phyloP scores from a whole-genome alignment of 2,329 filamentous ascomycete genomes.

The Colletotrichum tanaceti region DNA sequence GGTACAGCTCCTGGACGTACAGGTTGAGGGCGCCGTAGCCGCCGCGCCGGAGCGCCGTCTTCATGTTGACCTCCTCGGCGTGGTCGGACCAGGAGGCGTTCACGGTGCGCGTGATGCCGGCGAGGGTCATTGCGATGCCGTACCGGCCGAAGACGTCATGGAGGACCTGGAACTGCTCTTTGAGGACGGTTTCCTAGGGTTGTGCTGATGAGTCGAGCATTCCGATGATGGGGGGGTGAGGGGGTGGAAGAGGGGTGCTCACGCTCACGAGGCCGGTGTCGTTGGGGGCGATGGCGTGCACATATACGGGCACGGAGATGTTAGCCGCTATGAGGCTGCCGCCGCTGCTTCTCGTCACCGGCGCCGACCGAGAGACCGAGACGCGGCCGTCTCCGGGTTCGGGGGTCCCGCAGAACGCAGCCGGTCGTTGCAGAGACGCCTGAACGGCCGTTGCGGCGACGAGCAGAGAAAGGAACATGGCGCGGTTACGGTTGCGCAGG shows the following conservation, averaged over 20 bases:
- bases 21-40: constrained; percentile 54
- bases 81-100: constrained; percentile 46
- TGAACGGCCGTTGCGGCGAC: neutral
- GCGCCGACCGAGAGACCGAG: neutral
- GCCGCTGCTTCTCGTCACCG: neutral
- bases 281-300: constrained; percentile 2
- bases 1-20: constrained; percentile 53
- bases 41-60: constrained; percentile 53
- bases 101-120: constrained; percentile 47
- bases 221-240: too few relatives aligned
- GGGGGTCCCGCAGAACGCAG: neutral
- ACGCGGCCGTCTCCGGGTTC: neutral
- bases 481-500: neutral
- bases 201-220: neutral
- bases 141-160: constrained; percentile 44
- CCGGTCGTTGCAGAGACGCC: neutral
- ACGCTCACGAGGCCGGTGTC: neutral
- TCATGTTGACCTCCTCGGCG: constrained; percentile 52
- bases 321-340: neutral
- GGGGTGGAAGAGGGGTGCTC: neutral
- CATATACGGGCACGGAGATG: neutral
- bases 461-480: neutral
- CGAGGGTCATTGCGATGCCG: constrained; percentile 47
- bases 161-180: constrained; percentile 45
- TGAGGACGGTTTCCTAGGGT: constrained; percentile 40